Percentiles rank a stretch among this genome's conserved stretches.
Conservation (phyloP, 768 basidiomycete genomes). For the Podaxis rugospora region DNA sequence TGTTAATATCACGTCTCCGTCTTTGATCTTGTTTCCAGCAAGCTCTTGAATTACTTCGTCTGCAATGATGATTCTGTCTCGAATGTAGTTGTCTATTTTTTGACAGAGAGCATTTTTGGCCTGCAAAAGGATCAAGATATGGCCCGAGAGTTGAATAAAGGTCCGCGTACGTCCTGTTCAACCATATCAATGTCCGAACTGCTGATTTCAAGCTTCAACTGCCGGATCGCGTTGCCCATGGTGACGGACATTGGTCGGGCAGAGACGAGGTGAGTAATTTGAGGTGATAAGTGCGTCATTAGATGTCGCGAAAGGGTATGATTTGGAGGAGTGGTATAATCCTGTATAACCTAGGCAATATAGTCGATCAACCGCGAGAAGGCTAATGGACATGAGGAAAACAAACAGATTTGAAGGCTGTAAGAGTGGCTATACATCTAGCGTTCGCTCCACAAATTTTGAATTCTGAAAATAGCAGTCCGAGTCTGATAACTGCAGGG, state of each 20-base stretch:
- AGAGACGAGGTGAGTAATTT: slow-evolving; percentile 85
- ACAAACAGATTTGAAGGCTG: slow-evolving; percentile 86
- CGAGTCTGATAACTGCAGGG: slow-evolving; percentile 81
- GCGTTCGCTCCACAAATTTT: slow-evolving; percentile 94
- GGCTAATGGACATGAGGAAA: slow-evolving; percentile 5
- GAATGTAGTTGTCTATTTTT: slow-evolving; percentile 90
- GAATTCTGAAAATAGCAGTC: slow-evolving; percentile 88
- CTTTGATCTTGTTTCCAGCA: slow-evolving; percentile 89
- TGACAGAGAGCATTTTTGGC: slow-evolving; percentile 81
- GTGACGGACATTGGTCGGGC: slow-evolving; percentile 89
- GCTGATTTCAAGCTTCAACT: slow-evolving; percentile 94
- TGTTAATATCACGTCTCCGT: slow-evolving; percentile 89
- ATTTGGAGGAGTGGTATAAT: slow-evolving; percentile 82
- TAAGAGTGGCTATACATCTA: slow-evolving; percentile 87
- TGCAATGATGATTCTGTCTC: slow-evolving; percentile 89
- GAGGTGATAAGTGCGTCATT: slow-evolving; percentile 87
- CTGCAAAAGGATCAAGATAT: slow-evolving; percentile 32
- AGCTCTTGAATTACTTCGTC: slow-evolving; percentile 90
- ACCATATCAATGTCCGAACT: slow-evolving; percentile 88
- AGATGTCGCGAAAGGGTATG: slow-evolving; percentile 88
- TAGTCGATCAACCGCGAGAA: slow-evolving; percentile 10
- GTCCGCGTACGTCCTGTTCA: slow-evolving; percentile 76
- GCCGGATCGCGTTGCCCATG: slow-evolving; percentile 92
- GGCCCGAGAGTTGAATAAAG: slow-evolving; percentile 6
- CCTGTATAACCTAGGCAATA: slow-evolving; percentile 72